phyloP scores from a whole-genome alignment of 139 green algal genomes.

The Chlorella sp. region DNA sequence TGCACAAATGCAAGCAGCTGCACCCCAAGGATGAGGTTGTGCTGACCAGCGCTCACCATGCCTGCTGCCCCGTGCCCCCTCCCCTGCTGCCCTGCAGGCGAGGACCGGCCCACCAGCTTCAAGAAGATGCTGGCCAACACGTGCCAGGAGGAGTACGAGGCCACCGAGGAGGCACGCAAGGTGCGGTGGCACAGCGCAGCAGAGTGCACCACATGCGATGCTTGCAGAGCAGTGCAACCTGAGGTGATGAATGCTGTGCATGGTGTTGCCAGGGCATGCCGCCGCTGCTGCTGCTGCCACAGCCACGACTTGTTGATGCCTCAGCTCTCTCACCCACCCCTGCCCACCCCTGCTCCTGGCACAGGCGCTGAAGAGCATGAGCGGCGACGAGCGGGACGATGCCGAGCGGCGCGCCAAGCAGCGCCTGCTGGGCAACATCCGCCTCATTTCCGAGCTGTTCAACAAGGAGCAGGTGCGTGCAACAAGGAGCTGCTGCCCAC shows the following conservation, averaged over 20 bases:
- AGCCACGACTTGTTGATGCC: no score
- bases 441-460: conserved; percentile 98
- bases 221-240: no score
- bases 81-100: conserved; percentile 45
- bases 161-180: conserved; percentile 66
- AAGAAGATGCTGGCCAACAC: conserved; percentile 97
- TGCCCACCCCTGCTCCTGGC: neutral
- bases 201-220: no score
- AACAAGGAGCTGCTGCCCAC: no score
- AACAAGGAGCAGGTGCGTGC: conserved; percentile 68
- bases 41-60: no score
- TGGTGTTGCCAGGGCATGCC: no score
- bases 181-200: conserved; percentile 39
- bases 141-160: conserved; percentile 99
- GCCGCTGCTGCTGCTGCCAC: no score
- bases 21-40: neutral
- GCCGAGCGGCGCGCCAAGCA: conserved; percentile 80
- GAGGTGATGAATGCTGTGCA: no score
- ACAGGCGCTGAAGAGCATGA: conserved; percentile 59
- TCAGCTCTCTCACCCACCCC: neutral
- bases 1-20: neutral
- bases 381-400: conserved; percentile 62
- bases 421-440: conserved; percentile 95
- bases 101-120: conserved; percentile 88
- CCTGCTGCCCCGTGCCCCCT: no score